Conservation (phyloP, 352 stramenopile species). For the Pythium sp. region DNA sequence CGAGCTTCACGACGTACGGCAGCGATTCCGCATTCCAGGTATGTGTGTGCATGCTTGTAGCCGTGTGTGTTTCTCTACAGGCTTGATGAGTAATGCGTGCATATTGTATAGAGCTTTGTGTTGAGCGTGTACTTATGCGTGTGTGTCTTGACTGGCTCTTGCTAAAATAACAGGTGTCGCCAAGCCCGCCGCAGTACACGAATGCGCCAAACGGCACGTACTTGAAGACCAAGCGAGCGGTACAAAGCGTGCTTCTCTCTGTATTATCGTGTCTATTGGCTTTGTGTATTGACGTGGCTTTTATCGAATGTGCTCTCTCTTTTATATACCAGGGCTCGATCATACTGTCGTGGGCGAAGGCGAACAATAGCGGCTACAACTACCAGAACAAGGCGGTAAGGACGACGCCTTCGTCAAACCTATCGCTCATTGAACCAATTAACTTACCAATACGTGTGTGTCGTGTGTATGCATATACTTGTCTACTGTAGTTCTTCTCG, state of each 20-base stretch:
- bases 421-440: background rate
- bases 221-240: conserved; percentile 78
- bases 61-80: background rate
- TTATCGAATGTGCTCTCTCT: background rate
- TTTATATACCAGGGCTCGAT: conserved; percentile 53
- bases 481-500: conserved; percentile 63
- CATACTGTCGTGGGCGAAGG: conserved; percentile 81
- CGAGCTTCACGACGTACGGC: conserved; percentile 72
- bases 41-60: background rate
- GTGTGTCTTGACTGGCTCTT: background rate
- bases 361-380: conserved; percentile 67
- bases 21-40: conserved; percentile 74
- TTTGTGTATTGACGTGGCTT: background rate
- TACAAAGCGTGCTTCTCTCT: conserved; percentile 18
- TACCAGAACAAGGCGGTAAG: conserved; percentile 81
- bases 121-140: background rate
- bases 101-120: background rate
- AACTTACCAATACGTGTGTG: too few relatives aligned
- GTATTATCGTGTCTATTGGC: background rate
- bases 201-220: conserved; percentile 51
- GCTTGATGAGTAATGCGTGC: background rate
- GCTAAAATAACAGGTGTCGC: conserved; percentile 41
- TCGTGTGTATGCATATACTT: too few relatives aligned
- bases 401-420: background rate
- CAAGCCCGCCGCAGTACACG: conserved; percentile 63